phyloP scores from a whole-genome alignment of 257 asterid species.

The Scutellaria minor region DNA sequence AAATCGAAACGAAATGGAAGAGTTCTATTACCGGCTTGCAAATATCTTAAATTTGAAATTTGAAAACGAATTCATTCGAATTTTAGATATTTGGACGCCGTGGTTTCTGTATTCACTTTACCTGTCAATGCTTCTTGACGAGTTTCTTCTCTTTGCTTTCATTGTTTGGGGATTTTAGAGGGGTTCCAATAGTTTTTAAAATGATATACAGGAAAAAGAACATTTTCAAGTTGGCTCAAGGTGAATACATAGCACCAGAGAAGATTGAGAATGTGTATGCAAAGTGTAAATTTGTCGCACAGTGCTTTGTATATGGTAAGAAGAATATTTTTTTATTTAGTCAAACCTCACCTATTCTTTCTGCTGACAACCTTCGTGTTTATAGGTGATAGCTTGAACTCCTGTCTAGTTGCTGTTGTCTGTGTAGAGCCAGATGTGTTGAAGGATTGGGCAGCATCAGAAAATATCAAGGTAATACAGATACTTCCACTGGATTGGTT shows the following conservation, averaged over 20 bases:
- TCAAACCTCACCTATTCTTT: conserved; percentile 6
- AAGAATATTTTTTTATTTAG: conserved; percentile 11
- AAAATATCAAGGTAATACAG: conserved; percentile 73
- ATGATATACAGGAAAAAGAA: conserved; percentile 80
- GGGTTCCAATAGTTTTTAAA: conserved; percentile 19
- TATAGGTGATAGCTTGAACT: conserved; percentile 92
- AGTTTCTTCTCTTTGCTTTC: conserved; percentile 13
- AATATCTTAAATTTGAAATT: background rate
- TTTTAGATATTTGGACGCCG: background rate
- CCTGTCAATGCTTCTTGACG: conserved; percentile 6
- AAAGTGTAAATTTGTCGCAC: conserved; percentile 86
- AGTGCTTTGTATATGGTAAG: conserved; percentile 91
- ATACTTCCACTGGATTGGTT: conserved; percentile 26
- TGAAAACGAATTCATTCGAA: background rate
- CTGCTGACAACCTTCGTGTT: conserved; percentile 36
- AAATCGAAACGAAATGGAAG: background rate
- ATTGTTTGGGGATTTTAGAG: background rate
- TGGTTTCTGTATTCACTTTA: background rate
- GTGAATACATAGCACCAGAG: conserved; percentile 97
- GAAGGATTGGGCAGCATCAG: conserved; percentile 86
- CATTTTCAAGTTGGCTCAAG: conserved; percentile 96
- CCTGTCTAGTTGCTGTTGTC: conserved; percentile 77
- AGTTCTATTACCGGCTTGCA: background rate
- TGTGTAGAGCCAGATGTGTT: conserved; percentile 83
- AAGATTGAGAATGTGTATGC: conserved; percentile 94